These are phyloP conservation scores for Candida gorgasii DNA, from an alignment of 805 yeast species.

Conservation along the genomic window DNA sequence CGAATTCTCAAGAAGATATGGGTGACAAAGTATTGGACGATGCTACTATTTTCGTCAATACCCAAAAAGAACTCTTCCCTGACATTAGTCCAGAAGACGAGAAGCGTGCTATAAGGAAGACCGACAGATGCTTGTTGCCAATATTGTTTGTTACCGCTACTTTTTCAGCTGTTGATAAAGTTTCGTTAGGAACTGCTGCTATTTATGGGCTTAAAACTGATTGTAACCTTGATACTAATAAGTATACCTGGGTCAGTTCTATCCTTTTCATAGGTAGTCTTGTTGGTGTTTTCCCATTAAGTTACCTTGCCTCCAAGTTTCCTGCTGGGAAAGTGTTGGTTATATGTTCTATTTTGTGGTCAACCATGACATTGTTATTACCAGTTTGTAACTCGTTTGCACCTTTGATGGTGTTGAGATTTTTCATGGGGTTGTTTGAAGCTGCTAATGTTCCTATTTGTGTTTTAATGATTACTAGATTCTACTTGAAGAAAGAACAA, in stretches of 20 bases:
- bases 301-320: conserved; percentile 18
- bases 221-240: conserved; percentile 13
- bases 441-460: conserved; percentile 22
- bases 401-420: conserved; percentile 19
- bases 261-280: conserved; percentile 20
- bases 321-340: conserved; percentile 27
- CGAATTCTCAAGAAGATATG: background rate
- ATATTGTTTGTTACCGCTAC: conserved; percentile 18
- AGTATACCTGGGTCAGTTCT: conserved; percentile 23
- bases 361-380: conserved; percentile 16
- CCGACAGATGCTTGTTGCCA: conserved; percentile 19
- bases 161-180: conserved; percentile 22
- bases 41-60: conserved; percentile 17
- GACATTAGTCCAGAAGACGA: conserved; percentile 19
- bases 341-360: conserved; percentile 20
- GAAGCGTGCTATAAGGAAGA: conserved; percentile 13
- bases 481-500: conserved; percentile 20
- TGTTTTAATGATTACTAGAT: conserved; percentile 17
- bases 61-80: conserved; percentile 13
- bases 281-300: conserved; percentile 21
- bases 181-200: conserved; percentile 20
- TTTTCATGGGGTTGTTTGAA: conserved; percentile 31
- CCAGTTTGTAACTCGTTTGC: conserved; percentile 18
- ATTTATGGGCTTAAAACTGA: conserved; percentile 19
- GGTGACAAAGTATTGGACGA: conserved; percentile 11